phyloP scores from a whole-genome alignment of 225 moss, liverwort and hornwort genomes.

The Bryum argenteum region DNA sequence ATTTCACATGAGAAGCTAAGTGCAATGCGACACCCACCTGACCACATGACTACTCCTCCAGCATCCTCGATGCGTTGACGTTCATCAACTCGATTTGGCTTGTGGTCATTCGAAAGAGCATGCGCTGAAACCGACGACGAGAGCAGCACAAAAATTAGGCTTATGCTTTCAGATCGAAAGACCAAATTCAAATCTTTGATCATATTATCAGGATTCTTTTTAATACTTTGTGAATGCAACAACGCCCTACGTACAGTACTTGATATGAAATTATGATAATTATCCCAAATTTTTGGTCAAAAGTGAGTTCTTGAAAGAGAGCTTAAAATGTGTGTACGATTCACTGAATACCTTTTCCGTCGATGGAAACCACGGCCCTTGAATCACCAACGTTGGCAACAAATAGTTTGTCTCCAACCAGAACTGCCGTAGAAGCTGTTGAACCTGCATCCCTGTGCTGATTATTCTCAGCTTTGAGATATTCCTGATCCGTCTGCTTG shows the following conservation, averaged over 20 bases:
- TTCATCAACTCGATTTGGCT: conserved; percentile 91
- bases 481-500: conserved; percentile 84
- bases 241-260: not conserved
- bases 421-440: conserved; percentile 93
- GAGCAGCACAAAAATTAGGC: conserved; percentile 22
- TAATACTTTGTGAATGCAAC: not conserved
- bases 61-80: conserved; percentile 93
- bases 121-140: conserved; percentile 48
- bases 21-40: conserved; percentile 56
- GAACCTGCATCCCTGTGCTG: conserved; percentile 95
- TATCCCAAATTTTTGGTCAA: not conserved
- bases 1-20: not conserved
- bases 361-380: conserved; percentile 81
- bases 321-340: conserved; percentile 15
- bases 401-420: conserved; percentile 80
- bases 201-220: not conserved
- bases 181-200: not conserved
- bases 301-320: not conserved
- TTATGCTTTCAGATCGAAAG: not conserved
- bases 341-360: conserved; percentile 69
- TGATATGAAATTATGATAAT: not conserved
- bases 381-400: conserved; percentile 99
- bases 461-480: conserved; percentile 77
- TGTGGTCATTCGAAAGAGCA: conserved; percentile 88
- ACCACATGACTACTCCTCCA: conserved; percentile 99